Conservation (phyloP, 371 early-diverging fungal species). For the Mucor circinelloides region DNA sequence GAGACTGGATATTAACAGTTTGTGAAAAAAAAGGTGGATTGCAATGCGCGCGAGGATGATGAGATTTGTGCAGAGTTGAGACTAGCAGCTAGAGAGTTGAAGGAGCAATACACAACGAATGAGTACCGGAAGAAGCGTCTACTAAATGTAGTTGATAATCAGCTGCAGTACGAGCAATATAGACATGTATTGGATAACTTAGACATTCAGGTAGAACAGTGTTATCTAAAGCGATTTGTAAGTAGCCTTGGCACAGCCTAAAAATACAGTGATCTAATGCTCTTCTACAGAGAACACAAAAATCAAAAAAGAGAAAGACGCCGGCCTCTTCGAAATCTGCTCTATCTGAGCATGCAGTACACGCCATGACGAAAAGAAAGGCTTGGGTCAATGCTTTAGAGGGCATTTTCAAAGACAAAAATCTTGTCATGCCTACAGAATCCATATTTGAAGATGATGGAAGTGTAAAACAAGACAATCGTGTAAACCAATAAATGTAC, state of each 20-base stretch:
- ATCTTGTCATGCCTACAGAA: constrained; percentile 37
- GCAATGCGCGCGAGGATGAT: constrained; percentile 79
- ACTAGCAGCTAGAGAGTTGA: constrained; percentile 67
- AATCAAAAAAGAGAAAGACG: constrained; percentile 76
- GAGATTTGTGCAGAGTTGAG: constrained; percentile 83
- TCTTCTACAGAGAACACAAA: constrained; percentile 58
- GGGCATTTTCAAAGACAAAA: constrained; percentile 44
- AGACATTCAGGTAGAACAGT: constrained; percentile 85
- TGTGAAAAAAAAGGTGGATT: constrained; percentile 53
- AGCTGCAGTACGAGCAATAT: constrained; percentile 89
- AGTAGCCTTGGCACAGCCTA: constrained; percentile 29
- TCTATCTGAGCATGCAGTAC: constrained; percentile 56
- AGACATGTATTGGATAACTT: constrained; percentile 83
- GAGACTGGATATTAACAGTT: background rate
- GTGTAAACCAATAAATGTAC: background rate
- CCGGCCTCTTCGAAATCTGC: constrained; percentile 51
- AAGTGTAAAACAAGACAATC: background rate
- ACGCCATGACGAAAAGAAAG: constrained; percentile 60
- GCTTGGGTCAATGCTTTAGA: constrained; percentile 46
- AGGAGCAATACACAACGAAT: constrained; percentile 73
- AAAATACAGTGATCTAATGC: background rate
- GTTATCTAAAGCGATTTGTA: constrained; percentile 84
- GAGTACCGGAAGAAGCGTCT: constrained; percentile 67
- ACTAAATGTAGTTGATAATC: constrained; percentile 68
- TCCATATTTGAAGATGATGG: constrained; percentile 33